Base-by-base conservation (phyloP, 2,329 filamentous ascomycete genomes). In the Exophiala alcalophila region DNA sequence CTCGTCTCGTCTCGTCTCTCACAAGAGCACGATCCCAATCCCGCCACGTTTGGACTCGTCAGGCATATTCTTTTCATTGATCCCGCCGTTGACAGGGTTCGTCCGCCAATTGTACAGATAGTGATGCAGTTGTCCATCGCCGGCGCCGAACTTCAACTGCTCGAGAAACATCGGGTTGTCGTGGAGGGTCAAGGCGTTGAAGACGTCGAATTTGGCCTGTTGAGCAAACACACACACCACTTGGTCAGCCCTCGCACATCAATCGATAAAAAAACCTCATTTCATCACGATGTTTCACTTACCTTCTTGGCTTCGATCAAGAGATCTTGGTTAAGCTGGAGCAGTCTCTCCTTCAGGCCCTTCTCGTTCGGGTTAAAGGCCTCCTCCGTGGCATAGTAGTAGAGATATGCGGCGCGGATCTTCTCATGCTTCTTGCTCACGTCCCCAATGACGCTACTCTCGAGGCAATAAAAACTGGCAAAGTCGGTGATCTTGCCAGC, bases 101-200 rank as follows among this genome's bases (percentile, higher is more conserved):
- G 88, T 86, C 44, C 88, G 81, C 72, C 96, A 98, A 69, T 98
- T 98, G 76, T 94, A 98, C 21, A 98, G 73, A 66, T 98, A 98
- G 69, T 90, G 98, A 66, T 98, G 89, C 57, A 98, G 73, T 64
- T 92, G 88, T 32, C 92, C 92, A 63, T 98, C 92, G 21, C 92
- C 92, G 4, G 85, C 83, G 30, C 91, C 92, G 59, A 96, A 98
- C 66, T 94, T 94, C 61, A 96, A 87, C 55, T 96, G 77, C 61
- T 91, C 83, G 4, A 98, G 74, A 77, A 98, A 97, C 14, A 97
- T 76, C 1, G 81, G 84, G 65, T 98, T 98, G 66, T 98, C 91
- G 67, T 95, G 83, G 26, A 96, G 75, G 0, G 90, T 94, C 41
- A 98, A 76, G 0, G 89, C 91, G 61, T 98, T 98, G 74, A 97